Conservation (phyloP, 306 rosid genomes). For the Erythrophleum fordii region DNA sequence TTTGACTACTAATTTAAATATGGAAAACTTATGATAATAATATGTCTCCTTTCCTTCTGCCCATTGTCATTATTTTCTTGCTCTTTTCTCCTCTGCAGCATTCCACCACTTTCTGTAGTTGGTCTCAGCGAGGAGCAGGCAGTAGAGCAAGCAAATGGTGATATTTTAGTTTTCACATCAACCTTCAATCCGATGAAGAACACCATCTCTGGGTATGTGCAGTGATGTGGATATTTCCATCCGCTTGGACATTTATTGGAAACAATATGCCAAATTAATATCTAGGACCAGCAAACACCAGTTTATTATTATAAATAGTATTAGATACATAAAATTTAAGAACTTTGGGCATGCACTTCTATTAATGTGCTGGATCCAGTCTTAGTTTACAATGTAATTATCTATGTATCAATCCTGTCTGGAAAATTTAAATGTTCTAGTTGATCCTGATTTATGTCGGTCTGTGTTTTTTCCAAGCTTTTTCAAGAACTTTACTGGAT, state of each 20-base stretch:
- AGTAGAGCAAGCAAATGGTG: slow-evolving; percentile 74
- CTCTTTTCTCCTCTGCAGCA: slow-evolving; percentile 62
- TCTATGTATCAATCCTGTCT: slow-evolving; percentile 8
- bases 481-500: slow-evolving; percentile 6
- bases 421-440: neutral
- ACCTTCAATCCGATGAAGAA: slow-evolving; percentile 96
- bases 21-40: neutral
- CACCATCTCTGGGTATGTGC: slow-evolving; percentile 87
- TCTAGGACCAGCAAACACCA: slow-evolving; percentile 15
- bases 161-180: slow-evolving; percentile 79
- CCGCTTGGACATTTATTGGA: slow-evolving; percentile 24
- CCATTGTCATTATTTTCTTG: neutral
- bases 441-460: slow-evolving; percentile 14
- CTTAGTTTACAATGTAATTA: neutral
- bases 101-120: slow-evolving; percentile 92
- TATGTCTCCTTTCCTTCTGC: slow-evolving; percentile 19
- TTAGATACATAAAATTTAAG: neutral
- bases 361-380: slow-evolving; percentile 10
- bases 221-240: slow-evolving; percentile 33
- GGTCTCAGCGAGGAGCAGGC: slow-evolving; percentile 97
- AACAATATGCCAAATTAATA: slow-evolving; percentile 23
- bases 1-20: neutral
- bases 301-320: slow-evolving; percentile 15
- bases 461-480: slow-evolving; percentile 11
- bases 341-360: neutral